phyloP scores from a whole-genome alignment of 441 rosid genomes.

The Corymbia citriodora region DNA sequence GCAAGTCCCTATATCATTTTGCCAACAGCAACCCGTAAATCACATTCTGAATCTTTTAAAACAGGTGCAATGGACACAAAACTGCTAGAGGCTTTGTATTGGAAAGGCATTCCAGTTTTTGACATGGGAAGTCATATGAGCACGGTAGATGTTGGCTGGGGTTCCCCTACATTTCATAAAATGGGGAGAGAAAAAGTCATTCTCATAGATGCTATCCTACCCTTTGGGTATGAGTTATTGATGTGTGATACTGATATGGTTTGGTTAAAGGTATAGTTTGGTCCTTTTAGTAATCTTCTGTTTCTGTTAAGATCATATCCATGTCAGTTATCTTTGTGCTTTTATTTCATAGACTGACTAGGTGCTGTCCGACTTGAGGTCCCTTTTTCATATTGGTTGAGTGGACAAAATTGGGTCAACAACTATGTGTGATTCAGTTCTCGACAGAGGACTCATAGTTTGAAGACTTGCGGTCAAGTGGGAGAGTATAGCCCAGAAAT shows the following conservation, averaged over 20 bases:
- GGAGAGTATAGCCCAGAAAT: neutral
- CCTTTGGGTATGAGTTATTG: conserved; percentile 80
- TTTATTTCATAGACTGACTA: neutral
- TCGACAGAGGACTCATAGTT: neutral
- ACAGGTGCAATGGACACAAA: conserved; percentile 97
- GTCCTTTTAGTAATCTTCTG: neutral
- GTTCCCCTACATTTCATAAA: conserved; percentile 90
- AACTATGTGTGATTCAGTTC: neutral
- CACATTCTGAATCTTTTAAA: neutral
- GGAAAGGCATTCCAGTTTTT: conserved; percentile 97
- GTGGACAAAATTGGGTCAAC: neutral
- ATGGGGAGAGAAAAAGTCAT: conserved; percentile 99
- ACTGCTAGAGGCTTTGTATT: conserved; percentile 84
- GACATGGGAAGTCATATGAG: conserved; percentile 99
- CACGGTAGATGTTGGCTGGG: conserved; percentile 96
- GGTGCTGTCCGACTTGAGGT: neutral
- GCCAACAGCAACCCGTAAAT: neutral
- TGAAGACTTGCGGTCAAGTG: neutral
- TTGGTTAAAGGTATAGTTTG: conserved; percentile 82
- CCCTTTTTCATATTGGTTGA: neutral
- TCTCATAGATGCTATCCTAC: conserved; percentile 76
- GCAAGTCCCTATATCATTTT: neutral
- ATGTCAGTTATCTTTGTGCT: neutral
- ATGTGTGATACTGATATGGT: conserved; percentile 99
- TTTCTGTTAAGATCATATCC: neutral